These are phyloP conservation scores for Paragyromitra xinjiangensis DNA, from an alignment of 495 filamentous ascomycete genomes.

Conservation along the genomic window DNA sequence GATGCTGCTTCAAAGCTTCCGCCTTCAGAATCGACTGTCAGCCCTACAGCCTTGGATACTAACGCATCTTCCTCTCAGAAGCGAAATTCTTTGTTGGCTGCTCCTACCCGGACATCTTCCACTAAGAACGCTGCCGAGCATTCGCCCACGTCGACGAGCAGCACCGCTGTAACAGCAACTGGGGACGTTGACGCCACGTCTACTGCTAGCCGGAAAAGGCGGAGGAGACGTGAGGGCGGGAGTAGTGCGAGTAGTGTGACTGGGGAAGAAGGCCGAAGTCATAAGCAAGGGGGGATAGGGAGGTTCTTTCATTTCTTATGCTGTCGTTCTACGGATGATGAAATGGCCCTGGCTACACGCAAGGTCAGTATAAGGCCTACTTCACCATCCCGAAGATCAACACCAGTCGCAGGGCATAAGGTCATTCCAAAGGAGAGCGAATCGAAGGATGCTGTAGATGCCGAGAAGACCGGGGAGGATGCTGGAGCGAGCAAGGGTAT, in stretches of 20 bases:
- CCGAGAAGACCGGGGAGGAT: conserved; percentile 42
- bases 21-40: conserved; percentile 45
- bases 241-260: conserved; percentile 52
- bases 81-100: conserved; percentile 52
- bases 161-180: conserved; percentile 54
- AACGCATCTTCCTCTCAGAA: conserved; percentile 52
- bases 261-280: conserved; percentile 45
- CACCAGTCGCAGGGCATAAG: conserved; percentile 41
- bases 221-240: conserved; percentile 50
- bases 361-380: conserved; percentile 43
- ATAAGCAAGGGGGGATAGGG: conserved; percentile 57
- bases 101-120: conserved; percentile 54
- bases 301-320: conserved; percentile 59
- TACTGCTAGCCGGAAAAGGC: conserved; percentile 53
- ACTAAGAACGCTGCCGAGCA: conserved; percentile 52
- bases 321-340: conserved; percentile 54
- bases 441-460: conserved; percentile 44
- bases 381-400: conserved; percentile 49
- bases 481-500: conserved; percentile 26
- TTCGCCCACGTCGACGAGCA: conserved; percentile 56
- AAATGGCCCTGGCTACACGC: conserved; percentile 49
- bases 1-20: conserved; percentile 50
- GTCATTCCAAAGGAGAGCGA: conserved; percentile 45
- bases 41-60: conserved; percentile 38
- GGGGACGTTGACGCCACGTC: conserved; percentile 48